Percentiles rank a stretch among this genome's conserved stretches.
Evolutionary conservation across 805 yeast species (phyloP).

Genomic region (Ogataea paraovalis): DNA sequence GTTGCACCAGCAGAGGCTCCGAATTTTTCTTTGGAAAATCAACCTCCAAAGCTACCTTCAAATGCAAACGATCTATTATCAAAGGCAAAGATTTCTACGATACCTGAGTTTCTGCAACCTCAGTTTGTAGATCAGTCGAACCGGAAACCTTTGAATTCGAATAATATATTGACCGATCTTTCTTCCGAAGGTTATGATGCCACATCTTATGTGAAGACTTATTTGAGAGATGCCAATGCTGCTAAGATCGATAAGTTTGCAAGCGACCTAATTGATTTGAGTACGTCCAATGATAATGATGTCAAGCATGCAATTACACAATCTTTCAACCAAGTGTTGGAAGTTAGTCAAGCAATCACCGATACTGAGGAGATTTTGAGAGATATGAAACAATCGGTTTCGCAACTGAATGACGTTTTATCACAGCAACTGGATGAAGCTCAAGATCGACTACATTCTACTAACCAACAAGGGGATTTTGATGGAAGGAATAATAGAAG

Average conservation of each 20-base stretch:
- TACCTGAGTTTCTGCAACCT: neutral
- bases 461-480: conserved; percentile 15
- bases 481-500: conserved; percentile 52
- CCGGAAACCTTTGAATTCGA: conserved; percentile 5
- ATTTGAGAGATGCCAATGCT: conserved; percentile 64
- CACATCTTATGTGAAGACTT: conserved; percentile 41
- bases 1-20: conserved; percentile 16
- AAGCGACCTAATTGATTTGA: conserved; percentile 46
- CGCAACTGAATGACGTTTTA: conserved; percentile 56
- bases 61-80: conserved; percentile 1
- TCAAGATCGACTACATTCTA: conserved; percentile 9
- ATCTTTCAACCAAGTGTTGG: conserved; percentile 58
- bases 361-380: conserved; percentile 64
- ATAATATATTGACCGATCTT: conserved; percentile 33
- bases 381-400: conserved; percentile 54
- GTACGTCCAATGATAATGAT: conserved; percentile 48
- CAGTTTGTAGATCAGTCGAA: neutral
- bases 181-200: conserved; percentile 45
- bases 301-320: conserved; percentile 56
- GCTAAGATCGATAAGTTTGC: conserved; percentile 68
- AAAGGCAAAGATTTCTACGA: neutral
- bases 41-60: conserved; percentile 12
- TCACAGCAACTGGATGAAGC: conserved; percentile 36
- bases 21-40: neutral
- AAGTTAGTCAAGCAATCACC: conserved; percentile 55